Percentiles rank a stretch among this genome's conserved stretches.
Evolutionary conservation across 2,329 filamentous ascomycete genomes (phyloP).

Genomic region (Diplocarpon rosae): DNA sequence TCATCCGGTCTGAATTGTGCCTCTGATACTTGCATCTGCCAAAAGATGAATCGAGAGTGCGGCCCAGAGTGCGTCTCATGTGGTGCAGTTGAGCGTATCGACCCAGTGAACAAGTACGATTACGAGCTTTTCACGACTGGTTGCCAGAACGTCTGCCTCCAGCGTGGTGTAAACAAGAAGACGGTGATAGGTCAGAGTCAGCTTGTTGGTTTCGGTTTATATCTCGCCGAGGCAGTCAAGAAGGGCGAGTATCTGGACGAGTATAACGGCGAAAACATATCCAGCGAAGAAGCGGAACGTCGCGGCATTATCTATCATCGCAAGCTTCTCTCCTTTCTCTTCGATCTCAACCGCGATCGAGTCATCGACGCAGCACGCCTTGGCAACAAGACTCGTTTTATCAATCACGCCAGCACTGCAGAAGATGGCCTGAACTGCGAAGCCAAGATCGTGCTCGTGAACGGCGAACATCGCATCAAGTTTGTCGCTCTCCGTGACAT

Average conservation of each 20-base stretch:
- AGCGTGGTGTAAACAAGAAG: slow-evolving; percentile 53
- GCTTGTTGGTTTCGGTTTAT: slow-evolving; percentile 61
- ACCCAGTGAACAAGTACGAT: slow-evolving; percentile 55
- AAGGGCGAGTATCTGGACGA: slow-evolving; percentile 67
- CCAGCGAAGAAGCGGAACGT: slow-evolving; percentile 22
- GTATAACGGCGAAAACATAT: slow-evolving; percentile 67
- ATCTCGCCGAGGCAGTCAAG: slow-evolving; percentile 35
- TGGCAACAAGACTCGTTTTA: slow-evolving; percentile 73
- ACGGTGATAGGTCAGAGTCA: slow-evolving; percentile 61
- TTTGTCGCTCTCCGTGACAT: slow-evolving; percentile 60
- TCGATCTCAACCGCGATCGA: slow-evolving; percentile 37
- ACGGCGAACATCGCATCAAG: slow-evolving; percentile 65
- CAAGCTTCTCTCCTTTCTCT: slow-evolving; percentile 35
- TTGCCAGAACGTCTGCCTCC: slow-evolving; percentile 64
- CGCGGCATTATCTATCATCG: slow-evolving; percentile 28
- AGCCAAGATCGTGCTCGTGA: slow-evolving; percentile 59
- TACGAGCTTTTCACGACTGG: slow-evolving; percentile 43
- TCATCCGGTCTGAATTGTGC: slow-evolving; percentile 47
- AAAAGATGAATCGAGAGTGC: slow-evolving; percentile 65
- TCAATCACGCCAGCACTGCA: slow-evolving; percentile 62
- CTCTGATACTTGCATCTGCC: slow-evolving; percentile 57
- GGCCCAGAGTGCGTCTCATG: slow-evolving; percentile 66
- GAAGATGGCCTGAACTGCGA: slow-evolving; percentile 51
- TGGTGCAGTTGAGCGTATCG: slow-evolving; percentile 56
- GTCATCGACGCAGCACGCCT: slow-evolving; percentile 62